Conservation (phyloP, 352 stramenopile genomes). For the Pythium folliculosum region DNA sequence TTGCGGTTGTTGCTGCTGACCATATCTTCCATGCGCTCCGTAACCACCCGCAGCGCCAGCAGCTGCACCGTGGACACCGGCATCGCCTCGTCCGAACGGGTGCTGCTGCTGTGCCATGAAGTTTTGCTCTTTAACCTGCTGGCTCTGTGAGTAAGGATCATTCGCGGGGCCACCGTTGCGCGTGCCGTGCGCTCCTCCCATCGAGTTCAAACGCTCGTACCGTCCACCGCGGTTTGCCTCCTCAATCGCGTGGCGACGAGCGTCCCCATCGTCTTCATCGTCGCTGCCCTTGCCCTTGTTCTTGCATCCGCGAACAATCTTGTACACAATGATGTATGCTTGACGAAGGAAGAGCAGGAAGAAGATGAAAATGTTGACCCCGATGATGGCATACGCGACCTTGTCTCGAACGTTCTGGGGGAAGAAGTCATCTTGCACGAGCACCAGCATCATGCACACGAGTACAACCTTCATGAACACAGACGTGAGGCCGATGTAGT, state of each 20-base stretch:
- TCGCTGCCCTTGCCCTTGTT: slow-evolving; percentile 29
- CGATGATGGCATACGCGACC: slow-evolving; percentile 85
- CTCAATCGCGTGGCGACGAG: slow-evolving; percentile 15
- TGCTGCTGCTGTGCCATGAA: slow-evolving; percentile 22
- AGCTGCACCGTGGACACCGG: slow-evolving; percentile 12
- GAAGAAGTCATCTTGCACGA: slow-evolving; percentile 80
- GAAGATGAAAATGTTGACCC: slow-evolving; percentile 84
- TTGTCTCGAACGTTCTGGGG: slow-evolving; percentile 80
- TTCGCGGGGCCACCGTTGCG: slow-evolving; percentile 1
- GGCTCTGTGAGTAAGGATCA: slow-evolving; percentile 23
- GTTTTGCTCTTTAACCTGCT: slow-evolving; percentile 24
- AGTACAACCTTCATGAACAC: slow-evolving; percentile 85
- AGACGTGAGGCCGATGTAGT: slow-evolving; percentile 77
- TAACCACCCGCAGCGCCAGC: slow-evolving; percentile 11
- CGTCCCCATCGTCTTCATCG: slow-evolving; percentile 23
- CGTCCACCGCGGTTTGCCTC: slow-evolving; percentile 17
- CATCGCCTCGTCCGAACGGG: slow-evolving; percentile 11
- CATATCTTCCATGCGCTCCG: slow-evolving; percentile 11
- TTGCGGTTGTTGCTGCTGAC: slow-evolving; percentile 18
- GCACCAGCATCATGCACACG: slow-evolving; percentile 77
- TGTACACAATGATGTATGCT: slow-evolving; percentile 76
- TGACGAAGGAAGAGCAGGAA: slow-evolving; percentile 79
- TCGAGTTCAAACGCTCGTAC: slow-evolving; percentile 30
- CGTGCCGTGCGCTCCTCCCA: neutral
- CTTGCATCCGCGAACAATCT: slow-evolving; percentile 47